Evolutionary conservation across 2,329 filamentous ascomycete species (phyloP), one percentile per base, ranked within the genome.

Genomic region (Microsporum canis): DNA sequence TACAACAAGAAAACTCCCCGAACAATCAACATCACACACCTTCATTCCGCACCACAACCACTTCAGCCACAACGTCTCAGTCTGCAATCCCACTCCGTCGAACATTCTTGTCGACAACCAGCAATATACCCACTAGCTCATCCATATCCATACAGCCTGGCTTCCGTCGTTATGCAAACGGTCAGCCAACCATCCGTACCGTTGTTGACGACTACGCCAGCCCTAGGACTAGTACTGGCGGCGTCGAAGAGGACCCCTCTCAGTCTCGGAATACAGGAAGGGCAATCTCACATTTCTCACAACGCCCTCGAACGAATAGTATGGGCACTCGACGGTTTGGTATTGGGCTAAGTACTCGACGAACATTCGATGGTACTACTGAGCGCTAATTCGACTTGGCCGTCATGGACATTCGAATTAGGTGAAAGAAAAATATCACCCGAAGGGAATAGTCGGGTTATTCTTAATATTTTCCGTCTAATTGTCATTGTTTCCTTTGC

Each of bases 91-190:
- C 73, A 7, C 70, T 74, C 43, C 74, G 75, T 38, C 70, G 73
- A 62, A 73, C 68, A 66, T 70, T 71, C 59, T 68, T 71, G 57
- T 68, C 72, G 2, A 58, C 56, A 5, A 65, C 68, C 5, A 66
- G 67, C 3, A 72, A 71, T 62, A 69, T 73, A 3, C 73, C 73
- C 3, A 67, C 73, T 17, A 69, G 72, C n/a, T 66, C 71, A 4
- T 69, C 72, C 58, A 66, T 72, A 23, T 75, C 73, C 60, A 74
- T 76, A 45, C 74, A 76, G 62, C 73, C 74, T 1, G 75, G 75
- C 23, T 76, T 72, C 27, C 74, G 73, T 33, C 69, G 75, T 27
- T 76, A 76, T 58, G 57, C 58, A 4, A 56, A 61, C 12, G 51
- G 43, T 14, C 72, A 8, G 68, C 63, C 60, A 74, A 73, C 62